These are phyloP conservation scores for Sporopachydermia cereana DNA, from an alignment of 1,139 yeast species.

Conservation along the genomic window DNA sequence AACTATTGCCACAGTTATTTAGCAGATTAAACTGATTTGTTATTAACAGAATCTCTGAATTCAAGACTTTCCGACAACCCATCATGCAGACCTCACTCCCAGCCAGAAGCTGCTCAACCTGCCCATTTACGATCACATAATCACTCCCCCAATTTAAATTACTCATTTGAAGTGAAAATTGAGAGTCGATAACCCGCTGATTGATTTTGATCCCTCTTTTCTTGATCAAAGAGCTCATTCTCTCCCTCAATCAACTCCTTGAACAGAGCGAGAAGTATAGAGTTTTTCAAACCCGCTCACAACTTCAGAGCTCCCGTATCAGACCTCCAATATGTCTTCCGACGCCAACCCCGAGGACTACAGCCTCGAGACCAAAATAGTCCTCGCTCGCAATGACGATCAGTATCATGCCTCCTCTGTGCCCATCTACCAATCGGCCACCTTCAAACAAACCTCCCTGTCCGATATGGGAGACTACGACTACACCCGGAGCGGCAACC, in stretches of 20 bases:
- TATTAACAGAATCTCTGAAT: too few species aligned
- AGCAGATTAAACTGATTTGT: neutral
- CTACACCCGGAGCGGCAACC: constrained; percentile 91
- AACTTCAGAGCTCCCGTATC: neutral
- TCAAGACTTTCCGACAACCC: neutral
- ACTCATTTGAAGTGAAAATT: too few species aligned
- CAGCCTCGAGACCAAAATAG: constrained; percentile 63
- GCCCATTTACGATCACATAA: too few species aligned
- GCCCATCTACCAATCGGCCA: constrained; percentile 86
- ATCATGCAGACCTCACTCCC: neutral
- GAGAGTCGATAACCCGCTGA: too few species aligned
- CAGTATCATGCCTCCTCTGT: constrained; percentile 74
- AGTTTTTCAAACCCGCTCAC: neutral
- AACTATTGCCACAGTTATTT: neutral
- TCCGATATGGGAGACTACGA: constrained; percentile 77
- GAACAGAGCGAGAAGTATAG: too few species aligned
- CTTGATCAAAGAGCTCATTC: neutral
- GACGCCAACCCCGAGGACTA: constrained; percentile 16
- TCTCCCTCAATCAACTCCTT: too few species aligned
- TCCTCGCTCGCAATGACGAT: constrained; percentile 53
- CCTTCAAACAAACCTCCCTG: constrained; percentile 74
- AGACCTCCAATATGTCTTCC: neutral
- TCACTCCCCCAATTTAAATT: too few species aligned
- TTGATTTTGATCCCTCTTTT: neutral
- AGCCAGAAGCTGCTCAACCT: neutral